Evolutionary conservation across 148 eudicot species (phyloP), one percentile per base, ranked within the genome.

Genomic region (Camellia japonica): DNA sequence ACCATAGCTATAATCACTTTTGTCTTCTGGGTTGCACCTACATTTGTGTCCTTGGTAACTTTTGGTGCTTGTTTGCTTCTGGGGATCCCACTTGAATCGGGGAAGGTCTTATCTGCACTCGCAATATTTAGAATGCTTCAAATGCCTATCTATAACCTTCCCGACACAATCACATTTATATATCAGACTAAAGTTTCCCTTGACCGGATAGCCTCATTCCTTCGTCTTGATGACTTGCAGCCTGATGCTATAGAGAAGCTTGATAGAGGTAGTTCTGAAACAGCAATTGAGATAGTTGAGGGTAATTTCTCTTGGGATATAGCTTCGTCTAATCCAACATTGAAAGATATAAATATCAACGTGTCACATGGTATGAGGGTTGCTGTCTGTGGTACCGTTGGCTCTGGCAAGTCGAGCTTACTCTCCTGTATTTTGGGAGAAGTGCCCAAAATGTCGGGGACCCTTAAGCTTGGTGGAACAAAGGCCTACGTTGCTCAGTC

Each of bases 341-440:
- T 87, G 81, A 82, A 80, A 79, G 84, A 89, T 68, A 84, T 89
- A 52, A 84, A 86, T 47, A 59, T 89, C 46, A 84, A 56, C 54
- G 82, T 87, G 63, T 44, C 56, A 46, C 86, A 84, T 64, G 92
- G 92, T 30, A 84, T 86, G 87, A 90, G 80, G 79, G 90, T 90
- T 42, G 92, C 92, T 59, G 78, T 90, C 43, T 90, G 92, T 72
- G 92, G 92, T 20, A 79, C 86, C 19, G 90, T 90, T 81, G 92
- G 92, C 61, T 84, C 92, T 0, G 92, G 92, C 30, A 90, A 90
- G 79, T 90, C 92, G 1, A 90, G 86, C 46, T 81, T 90, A 68
- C 85, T 90, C 1, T 87, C 89, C 15, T 82, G 92, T 64, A 90
- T 90, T 0, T 46, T 90, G 10, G 90, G 92, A 55, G 92, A 90